A percentile compares a stretch with the other conserved stretches of the same genome.
Conservation (phyloP, 139 green algal species). For the Pseudopediastrum boryanum region DNA sequence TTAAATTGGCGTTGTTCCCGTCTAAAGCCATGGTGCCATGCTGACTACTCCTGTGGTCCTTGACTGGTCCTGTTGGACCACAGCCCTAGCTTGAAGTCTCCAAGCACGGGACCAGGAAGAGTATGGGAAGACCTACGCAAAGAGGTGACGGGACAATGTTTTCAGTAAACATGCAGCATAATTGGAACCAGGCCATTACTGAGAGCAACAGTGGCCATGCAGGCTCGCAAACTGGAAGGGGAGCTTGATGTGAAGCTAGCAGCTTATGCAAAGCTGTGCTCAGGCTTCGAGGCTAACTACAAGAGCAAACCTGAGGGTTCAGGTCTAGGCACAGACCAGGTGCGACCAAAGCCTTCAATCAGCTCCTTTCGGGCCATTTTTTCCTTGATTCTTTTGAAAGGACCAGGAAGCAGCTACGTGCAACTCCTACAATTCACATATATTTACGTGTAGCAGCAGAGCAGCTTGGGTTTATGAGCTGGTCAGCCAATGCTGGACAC, state of each 20-base stretch:
- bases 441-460: no score
- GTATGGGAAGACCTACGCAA: constrained; percentile 60
- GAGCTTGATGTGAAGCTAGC: constrained; percentile 93
- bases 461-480: no score
- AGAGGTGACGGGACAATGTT: constrained; percentile 39
- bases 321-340: constrained; percentile 50
- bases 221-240: constrained; percentile 90
- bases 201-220: no score
- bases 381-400: background rate
- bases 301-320: constrained; percentile 41
- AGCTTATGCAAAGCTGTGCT: constrained; percentile 86
- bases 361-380: background rate
- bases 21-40: no score
- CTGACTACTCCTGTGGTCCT: no score
- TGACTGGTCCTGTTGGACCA: no score
- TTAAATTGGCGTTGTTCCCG: no score
- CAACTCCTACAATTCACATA: no score
- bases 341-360: constrained; percentile 14
- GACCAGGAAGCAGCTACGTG: no score
- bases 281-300: constrained; percentile 75
- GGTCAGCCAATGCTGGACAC: no score
- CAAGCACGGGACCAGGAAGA: constrained; percentile 20
- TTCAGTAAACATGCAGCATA: background rate
- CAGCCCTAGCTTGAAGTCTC: no score
- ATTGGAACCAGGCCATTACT: background rate